These are phyloP conservation scores for Elsinoe fawcettii DNA, from an alignment of 2,329 filamentous ascomycete genomes.

Conservation along the genomic window DNA sequence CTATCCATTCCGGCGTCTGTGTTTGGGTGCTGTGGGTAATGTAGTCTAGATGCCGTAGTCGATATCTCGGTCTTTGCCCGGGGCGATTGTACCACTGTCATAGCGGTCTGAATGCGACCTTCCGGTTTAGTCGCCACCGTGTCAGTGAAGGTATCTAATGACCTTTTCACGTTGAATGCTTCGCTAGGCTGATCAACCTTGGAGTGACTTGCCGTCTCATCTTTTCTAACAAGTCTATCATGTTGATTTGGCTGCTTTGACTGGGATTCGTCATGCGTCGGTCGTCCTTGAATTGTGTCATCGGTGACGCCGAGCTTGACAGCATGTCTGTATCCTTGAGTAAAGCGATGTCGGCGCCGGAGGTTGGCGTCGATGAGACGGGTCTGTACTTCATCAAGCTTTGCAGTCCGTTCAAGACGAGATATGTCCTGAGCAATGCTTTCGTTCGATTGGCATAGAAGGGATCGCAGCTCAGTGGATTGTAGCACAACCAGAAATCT, in stretches of 20 bases:
- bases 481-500: not conserved
- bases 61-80: not conserved
- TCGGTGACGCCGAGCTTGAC: not conserved
- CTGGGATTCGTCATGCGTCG: not conserved
- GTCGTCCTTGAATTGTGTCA: not conserved
- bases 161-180: too few relatives aligned
- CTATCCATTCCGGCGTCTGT: not conserved
- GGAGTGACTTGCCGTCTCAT: not conserved
- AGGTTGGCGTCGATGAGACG: not conserved
- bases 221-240: not conserved
- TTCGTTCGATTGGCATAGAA: too few relatives aligned
- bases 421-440: too few relatives aligned
- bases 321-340: not conserved
- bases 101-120: not conserved
- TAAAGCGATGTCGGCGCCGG: not conserved
- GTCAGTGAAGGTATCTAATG: not conserved
- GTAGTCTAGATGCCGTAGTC: not conserved
- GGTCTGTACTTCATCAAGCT: not conserved
- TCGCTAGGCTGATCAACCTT: not conserved
- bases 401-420: too few relatives aligned
- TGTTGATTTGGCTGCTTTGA: not conserved
- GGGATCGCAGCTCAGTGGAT: too few relatives aligned
- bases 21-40: not conserved
- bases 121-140: not conserved
- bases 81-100: not conserved